A percentile compares a stretch with the other conserved stretches of the same genome.
Conservation (phyloP, 768 basidiomycete genomes). For the Coprinopsis sp. region DNA sequence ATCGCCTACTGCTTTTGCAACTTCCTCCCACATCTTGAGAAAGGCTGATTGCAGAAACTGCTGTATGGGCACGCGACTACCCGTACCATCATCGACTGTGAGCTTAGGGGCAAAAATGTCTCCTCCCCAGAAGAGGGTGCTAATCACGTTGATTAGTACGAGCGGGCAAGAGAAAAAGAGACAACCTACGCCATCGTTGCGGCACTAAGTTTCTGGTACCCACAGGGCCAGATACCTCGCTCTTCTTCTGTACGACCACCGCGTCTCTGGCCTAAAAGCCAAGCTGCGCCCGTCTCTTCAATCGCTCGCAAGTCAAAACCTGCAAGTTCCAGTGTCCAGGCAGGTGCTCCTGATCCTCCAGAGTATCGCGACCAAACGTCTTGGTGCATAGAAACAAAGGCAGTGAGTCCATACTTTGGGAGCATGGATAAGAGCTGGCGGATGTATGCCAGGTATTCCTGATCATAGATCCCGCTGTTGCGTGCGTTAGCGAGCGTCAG, state of each 20-base stretch:
- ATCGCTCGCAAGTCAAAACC: constrained; percentile 82
- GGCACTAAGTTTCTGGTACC: constrained; percentile 90
- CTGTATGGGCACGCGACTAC: constrained; percentile 63
- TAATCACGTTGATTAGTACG: constrained; percentile 21
- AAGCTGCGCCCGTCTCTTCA: constrained; percentile 82
- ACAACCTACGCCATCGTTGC: constrained; percentile 82
- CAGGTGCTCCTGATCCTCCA: constrained; percentile 94
- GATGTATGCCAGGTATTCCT: constrained; percentile 77
- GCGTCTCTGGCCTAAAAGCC: constrained; percentile 75
- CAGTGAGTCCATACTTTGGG: constrained; percentile 66
- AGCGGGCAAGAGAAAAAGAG: background rate
- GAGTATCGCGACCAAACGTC: constrained; percentile 95
- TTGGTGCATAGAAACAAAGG: constrained; percentile 83
- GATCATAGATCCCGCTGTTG: constrained; percentile 79
- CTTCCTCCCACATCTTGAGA: constrained; percentile 66
- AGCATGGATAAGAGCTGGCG: constrained; percentile 61
- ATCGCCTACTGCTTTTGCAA: constrained; percentile 66
- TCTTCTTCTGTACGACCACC: constrained; percentile 75
- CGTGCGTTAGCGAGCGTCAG: background rate
- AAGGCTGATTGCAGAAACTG: constrained; percentile 79
- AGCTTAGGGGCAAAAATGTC: constrained; percentile 81
- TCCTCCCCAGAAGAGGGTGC: constrained; percentile 93
- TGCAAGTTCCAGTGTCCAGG: constrained; percentile 85
- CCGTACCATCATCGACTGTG: constrained; percentile 41
- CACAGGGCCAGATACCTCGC: constrained; percentile 86